Base-by-base conservation (phyloP, 805 yeast genomes). In the Kuraishia borneana region DNA sequence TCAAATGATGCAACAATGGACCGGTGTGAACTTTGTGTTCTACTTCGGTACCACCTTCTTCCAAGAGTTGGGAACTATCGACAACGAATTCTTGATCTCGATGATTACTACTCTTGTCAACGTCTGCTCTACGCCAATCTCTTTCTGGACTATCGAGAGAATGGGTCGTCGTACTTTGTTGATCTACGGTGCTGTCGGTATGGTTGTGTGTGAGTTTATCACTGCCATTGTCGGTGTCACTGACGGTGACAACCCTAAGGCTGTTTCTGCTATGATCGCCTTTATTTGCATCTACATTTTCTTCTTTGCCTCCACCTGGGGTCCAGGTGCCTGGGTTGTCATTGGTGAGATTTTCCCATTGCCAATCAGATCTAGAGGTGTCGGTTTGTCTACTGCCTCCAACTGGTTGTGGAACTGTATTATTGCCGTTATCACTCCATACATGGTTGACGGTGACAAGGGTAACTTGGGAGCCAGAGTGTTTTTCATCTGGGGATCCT, bases 251-350 rank as follows among this genome's bases (percentile, higher is more conserved):
- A 48, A 50, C 41, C 36, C 34, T 2, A 39, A 41, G 14, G 52
- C 60, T 19, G 57, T 50, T 36, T 42, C 39, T 30, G 60, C 58
- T 14, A 51, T 56, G 56, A 49, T 58, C 40, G 37, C 60, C 7
- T 65, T 72, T 47, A 61, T 70, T 37, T 72, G 77, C 51, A 52
- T 67, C 26, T 83, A 79, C 51, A 77, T 83, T 44, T 75, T 78
- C 36, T 76, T 77, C 53, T 80, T 81, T 60, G 94, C 92, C 6
- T 67, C 83, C 3, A 71, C 89, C 18, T 83, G 92, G 89, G 89
- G 89, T 53, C 87, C 92, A 26, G 73, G 71, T 40, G 75, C 73
- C 26, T 83, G 89, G 88, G 83, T 73, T 32, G 54, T 71, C 36
- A 55, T 61, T 46, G 74, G 76, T 46, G 80, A 73, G 46, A 58